These are phyloP conservation scores for Ophiosphaerella korrae DNA, from an alignment of 2,329 filamentous ascomycete genomes.

Conservation along the genomic window DNA sequence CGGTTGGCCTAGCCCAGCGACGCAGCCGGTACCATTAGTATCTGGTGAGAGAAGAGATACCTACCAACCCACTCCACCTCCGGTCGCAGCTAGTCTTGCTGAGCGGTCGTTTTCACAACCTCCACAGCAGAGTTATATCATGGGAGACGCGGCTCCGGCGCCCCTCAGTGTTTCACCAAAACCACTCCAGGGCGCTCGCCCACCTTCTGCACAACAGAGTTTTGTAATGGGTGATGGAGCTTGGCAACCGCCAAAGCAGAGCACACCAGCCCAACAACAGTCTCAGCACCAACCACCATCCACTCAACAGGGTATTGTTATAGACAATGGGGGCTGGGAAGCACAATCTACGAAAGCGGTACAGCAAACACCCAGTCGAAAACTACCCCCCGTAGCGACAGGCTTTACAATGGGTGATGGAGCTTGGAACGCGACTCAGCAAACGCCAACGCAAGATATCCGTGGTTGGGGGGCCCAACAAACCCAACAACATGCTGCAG, in stretches of 20 bases:
- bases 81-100: slow-evolving; percentile 19
- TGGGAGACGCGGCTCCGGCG: slow-evolving; percentile 24
- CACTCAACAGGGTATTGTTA: slow-evolving; percentile 18
- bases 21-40: slow-evolving; percentile 20
- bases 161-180: slow-evolving; percentile 25
- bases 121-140: slow-evolving; percentile 25
- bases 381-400: slow-evolving; percentile 12
- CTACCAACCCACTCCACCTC: slow-evolving; percentile 42
- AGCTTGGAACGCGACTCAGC: slow-evolving; percentile 12
- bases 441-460: slow-evolving; percentile 17
- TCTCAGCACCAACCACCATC: slow-evolving; percentile 21
- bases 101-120: slow-evolving; percentile 19
- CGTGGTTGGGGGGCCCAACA: slow-evolving; percentile 6
- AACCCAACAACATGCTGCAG: slow-evolving; percentile 17
- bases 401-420: slow-evolving; percentile 18
- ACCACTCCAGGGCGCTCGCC: slow-evolving; percentile 15
- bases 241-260: slow-evolving; percentile 20
- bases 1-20: slow-evolving; percentile 40
- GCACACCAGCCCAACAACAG: slow-evolving; percentile 21
- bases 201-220: slow-evolving; percentile 19
- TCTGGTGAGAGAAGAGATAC: slow-evolving; percentile 21
- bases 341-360: slow-evolving; percentile 7
- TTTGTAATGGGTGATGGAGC: slow-evolving; percentile 32
- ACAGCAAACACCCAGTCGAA: slow-evolving; percentile 17
- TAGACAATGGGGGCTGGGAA: slow-evolving; percentile 20